Conservation (phyloP, 2,329 filamentous ascomycete genomes). For the Purpureocillium lavendulum region DNA sequence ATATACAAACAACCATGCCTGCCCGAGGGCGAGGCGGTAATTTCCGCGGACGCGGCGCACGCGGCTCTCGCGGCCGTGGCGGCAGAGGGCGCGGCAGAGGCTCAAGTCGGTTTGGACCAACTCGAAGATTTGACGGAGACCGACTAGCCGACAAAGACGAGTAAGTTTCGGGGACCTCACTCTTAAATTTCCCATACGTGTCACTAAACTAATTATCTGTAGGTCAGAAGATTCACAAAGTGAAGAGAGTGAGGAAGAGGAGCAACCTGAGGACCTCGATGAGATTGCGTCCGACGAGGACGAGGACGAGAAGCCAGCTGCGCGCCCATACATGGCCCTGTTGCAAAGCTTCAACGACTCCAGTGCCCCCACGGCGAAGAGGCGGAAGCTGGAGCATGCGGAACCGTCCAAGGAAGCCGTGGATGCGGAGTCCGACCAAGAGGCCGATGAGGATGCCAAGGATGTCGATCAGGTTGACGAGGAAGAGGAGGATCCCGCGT, state of each 20-base stretch:
- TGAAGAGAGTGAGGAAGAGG: slow-evolving; percentile 14
- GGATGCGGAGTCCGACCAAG: slow-evolving; percentile 28
- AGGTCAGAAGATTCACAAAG: slow-evolving; percentile 13
- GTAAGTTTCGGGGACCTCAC: slow-evolving; percentile 15
- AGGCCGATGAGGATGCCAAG: slow-evolving; percentile 30
- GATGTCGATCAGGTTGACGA: slow-evolving; percentile 16
- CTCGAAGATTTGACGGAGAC: slow-evolving; percentile 25
- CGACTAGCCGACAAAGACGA: slow-evolving; percentile 27
- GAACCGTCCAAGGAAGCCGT: slow-evolving; percentile 12
- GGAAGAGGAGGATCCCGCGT: slow-evolving; percentile 7
- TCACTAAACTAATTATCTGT: neutral
- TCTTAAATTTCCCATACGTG: neutral
- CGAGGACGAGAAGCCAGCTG: slow-evolving; percentile 29
- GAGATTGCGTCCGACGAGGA: slow-evolving; percentile 36
- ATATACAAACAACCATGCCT: slow-evolving; percentile 19
- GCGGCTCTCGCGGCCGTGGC: slow-evolving; percentile 13
- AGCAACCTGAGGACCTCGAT: slow-evolving; percentile 27
- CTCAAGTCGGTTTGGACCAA: slow-evolving; percentile 27
- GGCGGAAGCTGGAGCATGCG: slow-evolving; percentile 44
- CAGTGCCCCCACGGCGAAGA: slow-evolving; percentile 39
- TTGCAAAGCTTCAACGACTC: slow-evolving; percentile 47
- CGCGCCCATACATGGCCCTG: slow-evolving; percentile 47
- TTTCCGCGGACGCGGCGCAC: slow-evolving; percentile 21
- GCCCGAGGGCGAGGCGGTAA: slow-evolving; percentile 24
- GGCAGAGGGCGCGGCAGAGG: slow-evolving; percentile 18